Base-by-base conservation (phyloP, 73 alveolate species). In the Paramecium tetraurelia region DNA sequence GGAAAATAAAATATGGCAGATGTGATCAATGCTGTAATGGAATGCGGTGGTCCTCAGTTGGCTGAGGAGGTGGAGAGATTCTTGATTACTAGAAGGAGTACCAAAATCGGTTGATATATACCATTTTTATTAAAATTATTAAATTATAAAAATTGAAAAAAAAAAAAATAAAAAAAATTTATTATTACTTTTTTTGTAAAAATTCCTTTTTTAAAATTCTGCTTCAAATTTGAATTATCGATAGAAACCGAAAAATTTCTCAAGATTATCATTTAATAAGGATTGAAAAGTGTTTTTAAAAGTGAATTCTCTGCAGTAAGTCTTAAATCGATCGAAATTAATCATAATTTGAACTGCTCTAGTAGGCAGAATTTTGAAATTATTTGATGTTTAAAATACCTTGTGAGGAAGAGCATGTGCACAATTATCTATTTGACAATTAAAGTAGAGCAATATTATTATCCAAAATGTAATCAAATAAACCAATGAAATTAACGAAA, bases 401-500 rank as follows among this genome's bases (percentile, higher is more conserved):
- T 63, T 31, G 16, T 63, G 84, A 63, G 84, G 84, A 63, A 63
- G 48, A 63, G 84, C 50, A 33, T 63, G 84, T 63, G 27, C 84
- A 63, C 50, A 63, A 63, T 63, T 33, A 63, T 22, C 46, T 33
- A 63, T 63, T 63, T 63, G 84, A 27, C 46, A 63, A 63, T 63
- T 63, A 33, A 63, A 63, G 84, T 63, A 24, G 12, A 33, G 50
- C 84, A 63, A 63, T 63, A 27, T 63, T 50, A 63, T 63, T 63
- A 63, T 63, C 84, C 84, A 63, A 63, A 63, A 63, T 31, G 50
- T 63, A 14, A 63, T 31, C 46, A 63, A 63, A 63, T 63, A 63
- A 63, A 63, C 84, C 84, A 63, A 63, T 63, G 84, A 63, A 63
- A 63, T 63, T 63, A 63, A 63, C 84, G 44, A 63, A 63, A 63